Conservation (phyloP, 2,329 filamentous ascomycete species). For the Elsinoe arachidis region DNA sequence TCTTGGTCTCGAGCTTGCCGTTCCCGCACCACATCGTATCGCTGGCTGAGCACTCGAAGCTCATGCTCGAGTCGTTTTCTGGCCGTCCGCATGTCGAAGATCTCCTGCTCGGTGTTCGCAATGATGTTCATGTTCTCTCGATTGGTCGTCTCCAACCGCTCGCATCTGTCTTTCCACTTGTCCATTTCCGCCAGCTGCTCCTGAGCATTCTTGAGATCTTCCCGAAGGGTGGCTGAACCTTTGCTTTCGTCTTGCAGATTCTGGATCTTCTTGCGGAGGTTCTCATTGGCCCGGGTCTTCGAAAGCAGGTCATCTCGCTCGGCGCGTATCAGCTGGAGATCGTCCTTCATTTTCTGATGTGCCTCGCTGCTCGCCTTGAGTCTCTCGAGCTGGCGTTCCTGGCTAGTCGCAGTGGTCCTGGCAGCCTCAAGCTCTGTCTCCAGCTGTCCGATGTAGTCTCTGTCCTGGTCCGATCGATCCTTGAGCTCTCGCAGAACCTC, state of each 20-base stretch:
- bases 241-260: slow-evolving; percentile 41
- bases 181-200: slow-evolving; percentile 40
- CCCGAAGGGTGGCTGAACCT: slow-evolving; percentile 33
- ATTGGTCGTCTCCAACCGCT: slow-evolving; percentile 41
- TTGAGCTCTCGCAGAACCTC: slow-evolving; percentile 38
- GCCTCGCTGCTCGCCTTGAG: slow-evolving; percentile 34
- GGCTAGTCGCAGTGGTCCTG: slow-evolving; percentile 36
- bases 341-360: slow-evolving; percentile 41
- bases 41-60: slow-evolving; percentile 37
- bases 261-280: slow-evolving; percentile 46
- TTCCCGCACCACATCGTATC: slow-evolving; percentile 39
- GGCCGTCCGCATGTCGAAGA: slow-evolving; percentile 42
- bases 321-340: slow-evolving; percentile 40
- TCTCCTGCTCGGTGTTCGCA: slow-evolving; percentile 43
- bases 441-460: slow-evolving; percentile 43
- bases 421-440: slow-evolving; percentile 39
- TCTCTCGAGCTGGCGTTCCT: slow-evolving; percentile 38
- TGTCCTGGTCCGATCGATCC: slow-evolving; percentile 35
- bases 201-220: slow-evolving; percentile 37
- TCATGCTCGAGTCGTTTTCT: slow-evolving; percentile 41
- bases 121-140: slow-evolving; percentile 43
- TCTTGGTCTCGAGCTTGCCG: slow-evolving; percentile 41
- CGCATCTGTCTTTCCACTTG: slow-evolving; percentile 35
- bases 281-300: slow-evolving; percentile 44
- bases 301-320: slow-evolving; percentile 43